Base-by-base conservation (phyloP, 2,329 filamentous ascomycete genomes). In the Alternaria sp. region DNA sequence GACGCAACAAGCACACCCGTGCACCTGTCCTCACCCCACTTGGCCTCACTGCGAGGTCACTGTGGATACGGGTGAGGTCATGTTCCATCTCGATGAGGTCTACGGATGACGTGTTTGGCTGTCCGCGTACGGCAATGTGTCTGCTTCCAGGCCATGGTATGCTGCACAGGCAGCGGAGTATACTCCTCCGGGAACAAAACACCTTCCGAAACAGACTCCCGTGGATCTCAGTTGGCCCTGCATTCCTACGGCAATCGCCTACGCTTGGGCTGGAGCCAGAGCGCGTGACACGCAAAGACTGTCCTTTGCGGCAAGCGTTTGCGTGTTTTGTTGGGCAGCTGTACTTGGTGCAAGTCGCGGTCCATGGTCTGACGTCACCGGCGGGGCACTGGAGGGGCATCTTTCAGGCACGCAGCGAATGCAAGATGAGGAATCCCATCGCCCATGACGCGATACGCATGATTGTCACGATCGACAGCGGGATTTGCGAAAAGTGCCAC, bases 391-490 rank as follows among this genome's bases (percentile, higher is more conserved):
- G 24, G 52, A 54, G 52, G 60, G 59, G 55, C 55, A 40, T 26
- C 26, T 41, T 52, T 40, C 56, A 49, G 56, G 56, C 52, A 58
- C 56, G 29, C 60, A 37, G 45, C 54, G 54, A 62, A 53, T 53
- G 37, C 54, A 24, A 49, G 41, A 50, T 46, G 37, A 46, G 45
- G 34, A 37, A 29, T 23, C 39, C 11, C 44, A 40, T 50, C 34
- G 29, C 51, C 46, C 49, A 60, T 59, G 59, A 55, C 54, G 42
- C 58, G 58, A 63, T 61, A 53, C 21, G 46, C 55, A 60, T 62
- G 58, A n/a, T 41, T 56, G 56, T 58, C 41, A 49, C 58, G 63
- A 66, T 66, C 62, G 51, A 41, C 61, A 65, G 58, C 41, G 52
- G 49, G 6, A 61, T 57, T 59, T 44, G 41, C 37, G 39, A 44